These are phyloP conservation scores for Lophiotrema nucula DNA, from an alignment of 495 filamentous ascomycete genomes.

Conservation along the genomic window DNA sequence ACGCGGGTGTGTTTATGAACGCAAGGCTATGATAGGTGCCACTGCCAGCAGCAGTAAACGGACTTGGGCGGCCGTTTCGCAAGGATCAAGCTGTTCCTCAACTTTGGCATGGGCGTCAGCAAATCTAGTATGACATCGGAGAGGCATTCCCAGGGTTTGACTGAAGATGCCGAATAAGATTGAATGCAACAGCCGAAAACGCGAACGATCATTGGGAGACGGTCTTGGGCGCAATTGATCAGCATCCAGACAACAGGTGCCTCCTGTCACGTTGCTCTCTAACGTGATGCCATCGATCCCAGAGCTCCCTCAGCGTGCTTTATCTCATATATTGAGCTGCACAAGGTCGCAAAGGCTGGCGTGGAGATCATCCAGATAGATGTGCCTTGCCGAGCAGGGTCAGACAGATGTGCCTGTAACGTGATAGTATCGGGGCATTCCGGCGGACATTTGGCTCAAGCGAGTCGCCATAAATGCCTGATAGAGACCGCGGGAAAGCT, in stretches of 20 bases:
- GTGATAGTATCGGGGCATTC: constrained; percentile 4
- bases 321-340: constrained; percentile 24
- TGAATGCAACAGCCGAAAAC: no score
- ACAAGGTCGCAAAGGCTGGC: constrained; percentile 4
- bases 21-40: constrained; percentile 15
- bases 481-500: background rate
- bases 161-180: no score
- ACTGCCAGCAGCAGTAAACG: background rate
- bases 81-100: constrained; percentile 9
- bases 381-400: background rate
- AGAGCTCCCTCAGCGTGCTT: constrained; percentile 3
- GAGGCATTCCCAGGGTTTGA: no score
- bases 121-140: no score
- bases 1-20: constrained; percentile 5
- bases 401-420: constrained; percentile 11
- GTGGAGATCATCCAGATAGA: constrained; percentile 17
- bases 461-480: background rate
- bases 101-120: background rate
- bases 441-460: background rate
- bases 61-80: constrained; percentile 10
- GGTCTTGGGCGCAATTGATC: no score
- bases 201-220: no score
- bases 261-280: background rate
- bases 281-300: constrained; percentile 3
- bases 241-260: background rate